phyloP scores from a whole-genome alignment of 805 yeast species.

The Isabelozyma gotoi region DNA sequence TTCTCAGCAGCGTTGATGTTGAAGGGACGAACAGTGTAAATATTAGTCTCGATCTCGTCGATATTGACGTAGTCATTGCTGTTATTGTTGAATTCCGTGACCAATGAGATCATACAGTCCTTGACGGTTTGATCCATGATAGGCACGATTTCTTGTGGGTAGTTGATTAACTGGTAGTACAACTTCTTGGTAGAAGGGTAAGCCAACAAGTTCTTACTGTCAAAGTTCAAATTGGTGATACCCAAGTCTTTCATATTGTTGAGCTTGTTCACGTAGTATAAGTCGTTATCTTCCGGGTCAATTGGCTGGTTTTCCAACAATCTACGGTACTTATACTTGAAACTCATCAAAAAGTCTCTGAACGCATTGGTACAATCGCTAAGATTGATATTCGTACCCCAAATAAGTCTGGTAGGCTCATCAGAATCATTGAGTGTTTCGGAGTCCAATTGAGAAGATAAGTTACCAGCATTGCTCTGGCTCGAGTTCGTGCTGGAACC shows the following conservation, averaged over 20 bases:
- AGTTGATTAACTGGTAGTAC: slow-evolving; percentile 82
- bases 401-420: slow-evolving; percentile 87
- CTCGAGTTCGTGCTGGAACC: slow-evolving; percentile 6
- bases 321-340: slow-evolving; percentile 74
- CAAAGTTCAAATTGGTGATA: slow-evolving; percentile 79
- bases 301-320: slow-evolving; percentile 39
- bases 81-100: slow-evolving; percentile 22
- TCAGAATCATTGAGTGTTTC: slow-evolving; percentile 30
- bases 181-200: slow-evolving; percentile 74
- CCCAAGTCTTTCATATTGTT: slow-evolving; percentile 77
- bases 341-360: slow-evolving; percentile 79
- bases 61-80: slow-evolving; percentile 32
- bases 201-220: slow-evolving; percentile 74
- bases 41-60: slow-evolving; percentile 75
- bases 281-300: slow-evolving; percentile 61
- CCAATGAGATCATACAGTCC: slow-evolving; percentile 79
- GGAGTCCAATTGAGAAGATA: slow-evolving; percentile 26
- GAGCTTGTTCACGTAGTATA: slow-evolving; percentile 72
- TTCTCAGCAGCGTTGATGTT: slow-evolving; percentile 64
- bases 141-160: slow-evolving; percentile 96
- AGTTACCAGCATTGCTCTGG: slow-evolving; percentile 7
- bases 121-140: slow-evolving; percentile 96
- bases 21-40: slow-evolving; percentile 87
- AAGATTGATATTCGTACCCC: slow-evolving; percentile 98
- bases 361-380: slow-evolving; percentile 81